Percentiles rank a stretch among this genome's conserved stretches.
Evolutionary conservation across 805 yeast genomes (phyloP).

Genomic region (Ogataea allantospora): DNA sequence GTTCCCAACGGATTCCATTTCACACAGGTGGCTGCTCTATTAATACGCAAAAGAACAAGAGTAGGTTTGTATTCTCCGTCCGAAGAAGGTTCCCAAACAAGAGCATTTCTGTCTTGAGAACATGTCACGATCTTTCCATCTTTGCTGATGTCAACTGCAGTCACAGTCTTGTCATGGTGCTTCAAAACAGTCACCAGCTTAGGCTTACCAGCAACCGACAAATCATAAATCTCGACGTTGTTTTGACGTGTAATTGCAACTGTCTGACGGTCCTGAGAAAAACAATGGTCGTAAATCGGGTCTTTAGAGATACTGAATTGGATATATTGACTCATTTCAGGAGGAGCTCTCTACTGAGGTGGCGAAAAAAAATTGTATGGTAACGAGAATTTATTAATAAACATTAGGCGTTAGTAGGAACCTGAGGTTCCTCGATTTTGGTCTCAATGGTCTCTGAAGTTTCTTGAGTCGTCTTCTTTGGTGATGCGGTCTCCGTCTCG

Average conservation of each 20-base stretch:
- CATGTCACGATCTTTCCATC: conserved; percentile 93
- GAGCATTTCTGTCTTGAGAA: conserved; percentile 96
- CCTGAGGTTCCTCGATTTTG: background rate
- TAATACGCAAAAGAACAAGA: conserved; percentile 85
- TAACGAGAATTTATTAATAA: background rate
- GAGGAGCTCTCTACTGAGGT: conserved; percentile 35
- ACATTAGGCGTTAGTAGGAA: background rate
- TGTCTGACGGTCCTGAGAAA: conserved; percentile 58
- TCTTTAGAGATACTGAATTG: conserved; percentile 69
- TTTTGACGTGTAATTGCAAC: conserved; percentile 84
- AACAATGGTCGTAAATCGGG: conserved; percentile 90
- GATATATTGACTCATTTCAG: conserved; percentile 35
- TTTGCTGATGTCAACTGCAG: conserved; percentile 87
- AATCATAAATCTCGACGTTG: conserved; percentile 69
- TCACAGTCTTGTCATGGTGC: conserved; percentile 91
- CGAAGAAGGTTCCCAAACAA: conserved; percentile 84
- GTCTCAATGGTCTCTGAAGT: background rate
- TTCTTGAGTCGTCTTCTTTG: background rate
- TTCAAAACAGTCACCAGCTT: conserved; percentile 60
- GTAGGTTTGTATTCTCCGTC: conserved; percentile 75
- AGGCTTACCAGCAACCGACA: conserved; percentile 52
- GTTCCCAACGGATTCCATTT: conserved; percentile 94
- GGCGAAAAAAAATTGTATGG: conserved; percentile 6
- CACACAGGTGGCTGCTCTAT: conserved; percentile 92
- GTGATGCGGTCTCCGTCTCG: background rate